phyloP scores from a whole-genome alignment of 345 rosid genomes.

The Mallotus nudiflorus region DNA sequence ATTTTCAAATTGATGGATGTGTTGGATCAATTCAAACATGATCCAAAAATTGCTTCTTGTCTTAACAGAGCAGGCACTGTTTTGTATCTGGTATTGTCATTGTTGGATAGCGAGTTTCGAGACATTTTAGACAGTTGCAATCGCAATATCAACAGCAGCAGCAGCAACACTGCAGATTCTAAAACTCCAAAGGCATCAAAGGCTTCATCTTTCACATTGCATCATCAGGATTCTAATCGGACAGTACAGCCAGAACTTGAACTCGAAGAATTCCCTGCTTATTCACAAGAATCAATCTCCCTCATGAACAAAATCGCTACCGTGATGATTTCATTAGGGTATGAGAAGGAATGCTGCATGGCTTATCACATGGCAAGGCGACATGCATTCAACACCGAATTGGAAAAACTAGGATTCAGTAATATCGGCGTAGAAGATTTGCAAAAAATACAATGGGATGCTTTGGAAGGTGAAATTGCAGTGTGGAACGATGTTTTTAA shows the following conservation, averaged over 20 bases:
- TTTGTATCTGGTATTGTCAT: constrained; percentile 11
- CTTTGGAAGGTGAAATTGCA: constrained; percentile 20
- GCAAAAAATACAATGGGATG: constrained; percentile 23
- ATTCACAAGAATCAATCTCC: not conserved
- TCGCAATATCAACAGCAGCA: not conserved
- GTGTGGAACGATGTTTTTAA: constrained; percentile 9
- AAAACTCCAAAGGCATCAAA: constrained; percentile 37
- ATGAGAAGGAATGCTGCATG: constrained; percentile 23
- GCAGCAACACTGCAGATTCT: constrained; percentile 13
- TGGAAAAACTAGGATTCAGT: constrained; percentile 18
- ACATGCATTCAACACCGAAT: constrained; percentile 2
- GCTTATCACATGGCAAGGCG: constrained; percentile 16
- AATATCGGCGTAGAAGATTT: constrained; percentile 25
- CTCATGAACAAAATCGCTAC: constrained; percentile 5
- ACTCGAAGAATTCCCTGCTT: constrained; percentile 28
- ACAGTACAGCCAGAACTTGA: constrained; percentile 13
- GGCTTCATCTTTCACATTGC: constrained; percentile 16
- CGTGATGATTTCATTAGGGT: constrained; percentile 20
- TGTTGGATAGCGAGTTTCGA: constrained; percentile 17
- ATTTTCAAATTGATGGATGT: constrained; percentile 39
- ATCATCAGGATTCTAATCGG: constrained; percentile 22
- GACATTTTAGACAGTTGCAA: constrained; percentile 10
- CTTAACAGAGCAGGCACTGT: constrained; percentile 11
- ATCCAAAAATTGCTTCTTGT: not conserved
- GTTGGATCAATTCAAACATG: constrained; percentile 30